These are phyloP conservation scores for Hyaloscypha variabilis DNA, from an alignment of 495 filamentous ascomycete species.

Conservation along the genomic window DNA sequence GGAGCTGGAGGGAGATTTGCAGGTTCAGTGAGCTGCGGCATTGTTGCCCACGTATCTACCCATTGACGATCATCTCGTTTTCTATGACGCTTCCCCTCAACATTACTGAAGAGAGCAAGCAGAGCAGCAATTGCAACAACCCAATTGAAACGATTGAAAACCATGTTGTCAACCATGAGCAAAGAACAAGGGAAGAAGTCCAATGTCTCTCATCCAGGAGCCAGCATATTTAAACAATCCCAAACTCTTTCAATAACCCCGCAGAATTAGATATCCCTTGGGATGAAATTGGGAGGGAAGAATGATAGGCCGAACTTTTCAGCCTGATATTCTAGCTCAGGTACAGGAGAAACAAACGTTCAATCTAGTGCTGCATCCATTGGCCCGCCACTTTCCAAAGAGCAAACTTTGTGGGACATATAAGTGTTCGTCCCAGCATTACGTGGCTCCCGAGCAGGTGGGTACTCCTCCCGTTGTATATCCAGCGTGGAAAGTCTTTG, in stretches of 20 bases:
- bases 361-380: not conserved
- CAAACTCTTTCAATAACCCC: not conserved
- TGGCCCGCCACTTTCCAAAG: not conserved
- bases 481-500: not conserved
- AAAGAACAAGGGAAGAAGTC: not conserved
- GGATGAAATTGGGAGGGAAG: not conserved
- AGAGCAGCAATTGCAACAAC: not conserved
- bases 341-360: not conserved
- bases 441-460: not conserved
- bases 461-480: not conserved
- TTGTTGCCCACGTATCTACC: slow-evolving; percentile 67
- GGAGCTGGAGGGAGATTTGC: slow-evolving; percentile 62
- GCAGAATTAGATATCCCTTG: not conserved
- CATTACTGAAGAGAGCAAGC: not conserved
- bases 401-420: not conserved
- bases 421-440: not conserved
- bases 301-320: slow-evolving; percentile 2
- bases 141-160: not conserved
- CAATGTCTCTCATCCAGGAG: not conserved
- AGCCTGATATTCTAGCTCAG: slow-evolving; percentile 4
- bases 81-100: not conserved
- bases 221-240: not conserved
- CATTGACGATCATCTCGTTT: slow-evolving; percentile 48
- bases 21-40: slow-evolving; percentile 67
- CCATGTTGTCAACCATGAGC: not conserved